Percentiles rank a stretch among this genome's conserved stretches.
These are phyloP conservation scores for Zymoseptoria ardabiliae DNA, from an alignment of 2,329 filamentous ascomycete genomes.

Conservation along the genomic window DNA sequence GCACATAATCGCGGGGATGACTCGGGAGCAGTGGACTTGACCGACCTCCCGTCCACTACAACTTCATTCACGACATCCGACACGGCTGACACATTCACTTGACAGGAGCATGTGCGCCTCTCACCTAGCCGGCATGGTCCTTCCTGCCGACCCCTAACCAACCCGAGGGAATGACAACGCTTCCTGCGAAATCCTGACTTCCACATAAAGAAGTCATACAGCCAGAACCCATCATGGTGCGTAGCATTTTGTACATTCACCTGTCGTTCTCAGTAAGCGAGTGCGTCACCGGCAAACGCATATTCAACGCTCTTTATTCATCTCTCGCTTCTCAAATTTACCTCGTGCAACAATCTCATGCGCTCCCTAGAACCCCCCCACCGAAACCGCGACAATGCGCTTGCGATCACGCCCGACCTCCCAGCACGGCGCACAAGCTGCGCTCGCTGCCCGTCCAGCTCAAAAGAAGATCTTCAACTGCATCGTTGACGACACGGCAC, in stretches of 20 bases:
- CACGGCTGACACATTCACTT: background rate
- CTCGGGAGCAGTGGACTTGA: background rate
- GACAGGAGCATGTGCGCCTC: background rate
- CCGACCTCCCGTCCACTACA: background rate
- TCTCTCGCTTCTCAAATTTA: background rate
- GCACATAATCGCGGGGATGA: background rate
- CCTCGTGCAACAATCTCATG: slow-evolving; percentile 8
- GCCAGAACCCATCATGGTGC: background rate
- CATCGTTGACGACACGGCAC: slow-evolving; percentile 46
- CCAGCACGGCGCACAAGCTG: slow-evolving; percentile 18
- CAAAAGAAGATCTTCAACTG: slow-evolving; percentile 47
- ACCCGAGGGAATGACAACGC: background rate
- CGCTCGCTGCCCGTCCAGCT: slow-evolving; percentile 7
- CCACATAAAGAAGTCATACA: background rate
- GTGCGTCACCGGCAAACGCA: background rate
- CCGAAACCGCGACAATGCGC: slow-evolving; percentile 18
- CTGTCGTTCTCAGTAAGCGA: background rate
- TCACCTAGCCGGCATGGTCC: background rate
- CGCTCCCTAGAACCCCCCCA: slow-evolving; percentile 2
- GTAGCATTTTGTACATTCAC: background rate
- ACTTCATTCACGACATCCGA: background rate
- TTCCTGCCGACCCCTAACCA: background rate
- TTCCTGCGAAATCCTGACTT: background rate
- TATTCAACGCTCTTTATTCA: background rate
- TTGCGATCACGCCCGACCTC: slow-evolving; percentile 23